Evolutionary conservation across 2,329 filamentous ascomycete species (phyloP), one percentile per base, ranked within the genome.

Genomic region (Fusarium verrucosum): DNA sequence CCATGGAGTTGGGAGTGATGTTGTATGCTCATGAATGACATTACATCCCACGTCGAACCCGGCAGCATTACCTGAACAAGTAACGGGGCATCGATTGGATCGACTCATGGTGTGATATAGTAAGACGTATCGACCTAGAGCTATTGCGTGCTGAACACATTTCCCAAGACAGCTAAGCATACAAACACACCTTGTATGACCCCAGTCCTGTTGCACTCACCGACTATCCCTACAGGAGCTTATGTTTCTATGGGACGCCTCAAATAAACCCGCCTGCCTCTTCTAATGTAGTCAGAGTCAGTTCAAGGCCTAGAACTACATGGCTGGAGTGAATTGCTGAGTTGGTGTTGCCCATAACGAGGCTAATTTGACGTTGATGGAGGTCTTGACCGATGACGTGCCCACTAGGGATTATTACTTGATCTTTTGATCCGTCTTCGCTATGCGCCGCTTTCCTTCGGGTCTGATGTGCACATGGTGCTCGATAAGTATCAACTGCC

Each of bases 261-360:
- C 54, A 65, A 55, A 38, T 47, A 20, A n/a, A 40, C 50, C 65
- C 50, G 67, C 63, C 63, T 66, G 59, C 64, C 64, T 30, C 10
- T 65, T 66, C 45, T 20, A 13, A 42, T 35, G 5, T 41, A 51
- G 33, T n/a, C 11, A 16, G 26, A 46, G 28, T 37, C 58, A 58
- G 47, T 32, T 32, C 60, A 43, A 33, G 11, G 14, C 5, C 13
- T 51, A 10, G 16, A 37, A 32, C 11, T 36, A 6, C 58, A 63
- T 58, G 53, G 60, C 60, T 37, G 23, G 19, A 40, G 33, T 47
- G 23, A 26, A 38, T 40, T 10, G 11, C 3, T 8, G 45, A 36
- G 19, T 56, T 64, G 60, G 41, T 40, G n/a, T 46, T 52, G 30
- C 17, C 36, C 30, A 3, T 28, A 9, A 30, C 3, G 25, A 35